Base-by-base conservation (phyloP, 352 stramenopile genomes). In the Globisporangium canariense region DNA sequence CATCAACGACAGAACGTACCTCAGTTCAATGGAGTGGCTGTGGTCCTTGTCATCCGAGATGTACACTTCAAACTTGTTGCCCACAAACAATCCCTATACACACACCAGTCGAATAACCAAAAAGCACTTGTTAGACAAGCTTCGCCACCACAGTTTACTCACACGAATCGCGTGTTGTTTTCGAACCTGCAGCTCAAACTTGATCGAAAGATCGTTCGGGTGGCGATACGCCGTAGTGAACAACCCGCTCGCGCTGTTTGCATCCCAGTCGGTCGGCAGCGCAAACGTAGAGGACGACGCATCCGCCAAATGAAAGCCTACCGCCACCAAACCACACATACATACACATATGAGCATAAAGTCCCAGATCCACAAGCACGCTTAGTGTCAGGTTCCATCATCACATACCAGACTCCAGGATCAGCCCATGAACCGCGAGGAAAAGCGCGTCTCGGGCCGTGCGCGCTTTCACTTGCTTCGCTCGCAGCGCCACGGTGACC, bases 51-150 rank as follows among this genome's bases (percentile, higher is more conserved):
- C 65, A 25, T 89, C 77, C 3, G 81, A 91, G 16, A 95, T 66
- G 68, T 93, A 93, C 46, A 93, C 72, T 60, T 92, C 80, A 25
- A 95, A 86, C 62, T 88, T 93, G 54, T 72, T 78, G 25, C 81
- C 77, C 47, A 95, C 81, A 62, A 89, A 91, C 43, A 95, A 58
- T 16, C 76, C 80, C 85, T 94, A 40, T 9, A 70, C 3, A 28
- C 30, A n/a, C 32, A 62, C 3, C 40, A 46, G 40, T 14, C 5
- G 14, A 3, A n/a, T 46, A 3, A n/a, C n/a, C 16, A 30, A 22
- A 55, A 40, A 13, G 22, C 25, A 16, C 34, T n/a, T 46, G 40
- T 46, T 18, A 46, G 40, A 46, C 38, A 40, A 8, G 34, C 34
- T 40, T 40, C 11, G 8, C 34, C 8, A 40, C 34, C 34, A 40